Base-by-base conservation (phyloP, 2,329 filamentous ascomycete species). In the Colletotrichum agaves region DNA sequence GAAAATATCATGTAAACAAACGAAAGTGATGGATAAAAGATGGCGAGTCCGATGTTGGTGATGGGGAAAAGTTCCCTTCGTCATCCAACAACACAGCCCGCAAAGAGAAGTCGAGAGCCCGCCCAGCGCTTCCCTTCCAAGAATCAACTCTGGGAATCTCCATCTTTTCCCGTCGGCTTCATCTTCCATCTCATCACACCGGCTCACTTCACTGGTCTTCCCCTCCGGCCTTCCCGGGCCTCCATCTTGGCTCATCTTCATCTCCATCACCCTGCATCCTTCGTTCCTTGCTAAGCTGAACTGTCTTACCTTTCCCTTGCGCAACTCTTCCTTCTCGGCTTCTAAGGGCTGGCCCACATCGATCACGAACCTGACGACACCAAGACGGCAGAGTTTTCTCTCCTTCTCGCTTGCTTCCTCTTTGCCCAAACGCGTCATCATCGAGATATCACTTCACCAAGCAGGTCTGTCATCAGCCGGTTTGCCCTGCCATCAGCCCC, bases 291-390 rank as follows among this genome's bases (percentile, higher is more conserved):
- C 46, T 23, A 39, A 58, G 64, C 60, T 63, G 52, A 58, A 60
- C 60, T 63, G 52, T 44, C 27, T 46, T 44, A 13, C 17, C 37
- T 27, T 31, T 43, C 12, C 3, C 23, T 15, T 35, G 21, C 43
- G 27, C 56, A 15, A 49, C 31, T 49, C 17, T 17, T 8, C 11
- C 3, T 41, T 37, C 55, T 33, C 47, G 56, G 53, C 41, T 60
- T 35, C 31, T 46, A 23, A 5, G 17, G 12, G 13, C 39, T 57
- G 12, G 37, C 23, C 66, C 61, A 50, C 55, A 57, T 15, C 19
- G 35, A 61, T 66, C 61, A 66, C 55, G 41, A 49, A 52, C 41
- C 49, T 62, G 57, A 66, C 63, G 63, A 63, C 31, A 53, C 23
- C 23, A 23, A 8, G 58, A 63, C 64, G 61, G 13, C 43, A 44